Evolutionary conservation across 2,329 filamentous ascomycete species (phyloP).

Genomic region (Chalara sp.): DNA sequence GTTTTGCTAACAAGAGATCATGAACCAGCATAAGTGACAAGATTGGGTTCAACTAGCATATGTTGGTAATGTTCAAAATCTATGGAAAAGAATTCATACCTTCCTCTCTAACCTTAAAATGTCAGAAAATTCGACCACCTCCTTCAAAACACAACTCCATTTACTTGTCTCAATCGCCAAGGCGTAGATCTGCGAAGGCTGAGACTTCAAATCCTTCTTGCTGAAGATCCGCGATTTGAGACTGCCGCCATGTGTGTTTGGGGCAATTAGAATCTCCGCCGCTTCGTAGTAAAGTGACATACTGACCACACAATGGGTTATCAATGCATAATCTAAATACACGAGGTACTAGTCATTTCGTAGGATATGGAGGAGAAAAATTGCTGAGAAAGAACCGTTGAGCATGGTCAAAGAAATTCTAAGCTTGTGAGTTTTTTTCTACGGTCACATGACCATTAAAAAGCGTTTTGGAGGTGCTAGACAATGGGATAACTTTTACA

Average conservation of each 20-base stretch:
- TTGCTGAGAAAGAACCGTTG: too few species aligned
- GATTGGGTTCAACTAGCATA: slow-evolving; percentile 64
- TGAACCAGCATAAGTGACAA: slow-evolving; percentile 79
- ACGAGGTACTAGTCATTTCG: too few species aligned
- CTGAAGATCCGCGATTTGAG: slow-evolving; percentile 81
- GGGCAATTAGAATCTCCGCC: slow-evolving; percentile 61
- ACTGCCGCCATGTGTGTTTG: slow-evolving; percentile 65
- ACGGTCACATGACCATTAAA: too few species aligned
- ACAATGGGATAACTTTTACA: too few species aligned
- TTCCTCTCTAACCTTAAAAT: slow-evolving; percentile 77
- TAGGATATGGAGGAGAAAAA: too few species aligned
- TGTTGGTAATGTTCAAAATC: neutral
- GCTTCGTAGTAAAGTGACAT: slow-evolving; percentile 98
- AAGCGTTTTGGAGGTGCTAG: too few species aligned
- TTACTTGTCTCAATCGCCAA: slow-evolving; percentile 81
- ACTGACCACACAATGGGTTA: neutral
- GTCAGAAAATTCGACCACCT: slow-evolving; percentile 78
- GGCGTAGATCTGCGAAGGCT: slow-evolving; percentile 78
- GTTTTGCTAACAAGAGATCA: slow-evolving; percentile 76
- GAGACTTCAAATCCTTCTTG: slow-evolving; percentile 67
- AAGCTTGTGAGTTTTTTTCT: too few species aligned
- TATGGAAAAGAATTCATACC: slow-evolving; percentile 39
- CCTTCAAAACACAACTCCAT: slow-evolving; percentile 81
- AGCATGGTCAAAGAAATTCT: too few species aligned
- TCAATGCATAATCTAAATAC: neutral